phyloP scores from a whole-genome alignment of 208 protist genomes.

The Trypanosomatidae sp. region DNA sequence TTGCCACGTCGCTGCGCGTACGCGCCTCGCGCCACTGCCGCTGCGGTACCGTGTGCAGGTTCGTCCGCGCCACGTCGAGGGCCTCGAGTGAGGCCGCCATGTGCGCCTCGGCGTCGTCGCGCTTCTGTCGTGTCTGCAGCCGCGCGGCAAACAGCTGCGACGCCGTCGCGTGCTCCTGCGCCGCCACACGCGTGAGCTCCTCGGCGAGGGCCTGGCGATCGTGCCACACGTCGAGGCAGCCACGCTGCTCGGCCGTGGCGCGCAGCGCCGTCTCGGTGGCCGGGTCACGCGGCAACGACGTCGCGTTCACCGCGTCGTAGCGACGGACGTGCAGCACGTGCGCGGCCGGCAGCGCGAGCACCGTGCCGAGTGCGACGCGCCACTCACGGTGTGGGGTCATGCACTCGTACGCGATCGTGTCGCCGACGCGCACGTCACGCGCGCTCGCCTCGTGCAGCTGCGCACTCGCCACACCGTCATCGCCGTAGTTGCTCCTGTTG shows the following conservation, averaged over 20 bases:
- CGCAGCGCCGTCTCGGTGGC: conserved; percentile 24
- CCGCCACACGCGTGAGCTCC: conserved; percentile 15
- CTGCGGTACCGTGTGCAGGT: conserved; percentile 16
- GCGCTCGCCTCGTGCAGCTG: conserved; percentile 5
- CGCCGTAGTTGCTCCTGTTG: neutral
- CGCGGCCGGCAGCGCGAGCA: conserved; percentile 35
- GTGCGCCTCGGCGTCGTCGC: conserved; percentile 13
- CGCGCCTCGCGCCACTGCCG: conserved; percentile 49
- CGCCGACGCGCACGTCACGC: conserved; percentile 34
- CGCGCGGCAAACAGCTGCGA: conserved; percentile 31
- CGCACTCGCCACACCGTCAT: conserved; percentile 1
- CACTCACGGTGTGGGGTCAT: conserved; percentile 30
- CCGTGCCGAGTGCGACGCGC: conserved; percentile 40
- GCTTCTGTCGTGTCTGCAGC: conserved; percentile 26
- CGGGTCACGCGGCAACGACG: conserved; percentile 15
- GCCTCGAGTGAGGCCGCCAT: conserved; percentile 17
- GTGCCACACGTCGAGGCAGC: conserved; percentile 26
- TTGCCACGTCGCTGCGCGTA: conserved; percentile 8
- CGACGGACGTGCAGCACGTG: conserved; percentile 33
- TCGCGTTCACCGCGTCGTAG: conserved; percentile 32
- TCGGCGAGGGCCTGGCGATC: conserved; percentile 34
- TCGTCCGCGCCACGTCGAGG: conserved; percentile 26
- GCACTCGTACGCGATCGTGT: conserved; percentile 66
- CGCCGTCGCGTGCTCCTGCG: conserved; percentile 31
- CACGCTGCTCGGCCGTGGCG: conserved; percentile 16